Percentiles rank a stretch among this genome's conserved stretches.
These are phyloP conservation scores for Puccinia polysora DNA, from an alignment of 1,284 basidiomycete genomes.

Conservation along the genomic window DNA sequence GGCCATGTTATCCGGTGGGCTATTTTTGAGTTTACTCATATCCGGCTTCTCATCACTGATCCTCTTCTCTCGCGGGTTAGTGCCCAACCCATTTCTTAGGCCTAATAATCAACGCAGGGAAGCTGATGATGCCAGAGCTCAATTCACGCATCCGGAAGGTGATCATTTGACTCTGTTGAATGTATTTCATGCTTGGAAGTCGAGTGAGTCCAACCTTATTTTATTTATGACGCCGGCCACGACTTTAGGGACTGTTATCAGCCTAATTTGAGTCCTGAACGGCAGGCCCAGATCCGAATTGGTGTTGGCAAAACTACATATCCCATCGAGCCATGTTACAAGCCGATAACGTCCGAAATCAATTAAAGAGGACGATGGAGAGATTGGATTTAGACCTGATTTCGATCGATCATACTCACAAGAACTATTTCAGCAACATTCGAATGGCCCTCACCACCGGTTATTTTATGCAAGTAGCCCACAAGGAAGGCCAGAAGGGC, in stretches of 20 bases:
- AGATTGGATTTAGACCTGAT: slow-evolving; percentile 66
- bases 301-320: slow-evolving; percentile 91
- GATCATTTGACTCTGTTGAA: slow-evolving; percentile 94
- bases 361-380: slow-evolving; percentile 90
- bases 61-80: slow-evolving; percentile 54
- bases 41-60: neutral
- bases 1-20: slow-evolving; percentile 84
- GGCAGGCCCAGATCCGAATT: slow-evolving; percentile 73
- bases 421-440: slow-evolving; percentile 73
- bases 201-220: slow-evolving; percentile 59
- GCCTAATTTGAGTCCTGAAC: neutral
- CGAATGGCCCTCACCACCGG: slow-evolving; percentile 81
- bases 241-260: neutral
- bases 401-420: slow-evolving; percentile 68
- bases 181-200: slow-evolving; percentile 87
- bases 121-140: slow-evolving; percentile 83
- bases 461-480: slow-evolving; percentile 98
- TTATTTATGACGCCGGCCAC: neutral
- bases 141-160: slow-evolving; percentile 85
- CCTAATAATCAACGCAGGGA: slow-evolving; percentile 81
- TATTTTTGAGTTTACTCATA: neutral
- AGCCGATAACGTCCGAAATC: slow-evolving; percentile 91
- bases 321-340: slow-evolving; percentile 77
- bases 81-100: slow-evolving; percentile 88
- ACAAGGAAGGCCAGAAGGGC: slow-evolving; percentile 87